Conservation (phyloP, 1,139 yeast species). For the Scheffersomyces cryptocercus region DNA sequence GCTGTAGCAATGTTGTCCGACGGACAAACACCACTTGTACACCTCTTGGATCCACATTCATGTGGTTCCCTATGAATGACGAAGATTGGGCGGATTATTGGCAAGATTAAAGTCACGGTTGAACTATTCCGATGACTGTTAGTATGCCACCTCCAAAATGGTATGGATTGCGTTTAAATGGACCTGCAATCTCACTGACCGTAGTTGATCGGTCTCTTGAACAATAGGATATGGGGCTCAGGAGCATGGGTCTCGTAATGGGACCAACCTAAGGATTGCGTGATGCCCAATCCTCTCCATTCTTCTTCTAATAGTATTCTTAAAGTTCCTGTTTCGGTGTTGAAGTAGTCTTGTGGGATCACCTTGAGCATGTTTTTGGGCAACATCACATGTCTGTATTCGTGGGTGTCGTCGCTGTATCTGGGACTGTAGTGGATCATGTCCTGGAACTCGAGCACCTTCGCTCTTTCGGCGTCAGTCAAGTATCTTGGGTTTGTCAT, state of each 20-base stretch:
- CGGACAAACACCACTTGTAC: too few relatives aligned
- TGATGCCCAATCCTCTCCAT: conserved; percentile 98
- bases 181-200: conserved; percentile 13
- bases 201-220: conserved; percentile 63
- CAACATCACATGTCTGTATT: conserved; percentile 89
- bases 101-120: too few relatives aligned
- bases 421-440: conserved; percentile 93
- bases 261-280: conserved; percentile 97
- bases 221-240: conserved; percentile 93
- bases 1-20: too few relatives aligned
- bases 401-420: conserved; percentile 86
- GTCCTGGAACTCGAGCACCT: conserved; percentile 88
- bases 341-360: conserved; percentile 94
- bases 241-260: conserved; percentile 99
- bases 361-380: conserved; percentile 95
- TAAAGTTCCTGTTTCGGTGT: conserved; percentile 91
- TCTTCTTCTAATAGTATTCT: conserved; percentile 91
- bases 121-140: too few relatives aligned
- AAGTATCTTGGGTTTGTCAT: conserved; percentile 64
- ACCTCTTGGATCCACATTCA: too few relatives aligned
- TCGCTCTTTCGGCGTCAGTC: conserved; percentile 80
- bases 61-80: too few relatives aligned
- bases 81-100: too few relatives aligned
- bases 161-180: too few relatives aligned
- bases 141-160: too few relatives aligned